These are phyloP conservation scores for Cladophialophora exuberans DNA, from an alignment of 2,329 filamentous ascomycete species.

Conservation along the genomic window DNA sequence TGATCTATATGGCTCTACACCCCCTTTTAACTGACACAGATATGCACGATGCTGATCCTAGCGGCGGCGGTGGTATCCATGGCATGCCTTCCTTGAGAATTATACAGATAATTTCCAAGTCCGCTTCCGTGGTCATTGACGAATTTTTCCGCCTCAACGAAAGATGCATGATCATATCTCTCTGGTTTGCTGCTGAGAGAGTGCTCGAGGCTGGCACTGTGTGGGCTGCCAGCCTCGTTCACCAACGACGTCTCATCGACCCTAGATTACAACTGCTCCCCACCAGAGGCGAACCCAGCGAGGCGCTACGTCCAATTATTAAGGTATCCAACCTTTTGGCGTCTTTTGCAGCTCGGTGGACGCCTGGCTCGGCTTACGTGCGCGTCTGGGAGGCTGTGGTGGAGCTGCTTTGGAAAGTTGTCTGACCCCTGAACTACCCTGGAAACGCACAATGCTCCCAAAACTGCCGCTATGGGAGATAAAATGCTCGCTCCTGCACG, in stretches of 20 bases:
- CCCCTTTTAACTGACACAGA: constrained; percentile 9
- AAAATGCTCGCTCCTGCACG: no score
- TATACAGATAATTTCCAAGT: constrained; percentile 8
- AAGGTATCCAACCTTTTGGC: constrained; percentile 14
- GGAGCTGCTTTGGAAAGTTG: constrained; percentile 7
- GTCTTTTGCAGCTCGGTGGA: constrained; percentile 13
- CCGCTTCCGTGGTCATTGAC: constrained; percentile 16
- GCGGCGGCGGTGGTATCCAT: background rate
- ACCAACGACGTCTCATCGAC: background rate
- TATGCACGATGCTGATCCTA: no score
- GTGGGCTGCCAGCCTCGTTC: constrained; percentile 2
- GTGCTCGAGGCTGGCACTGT: constrained; percentile 7
- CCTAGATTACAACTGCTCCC: background rate
- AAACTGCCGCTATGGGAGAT: no score
- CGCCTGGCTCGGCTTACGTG: background rate
- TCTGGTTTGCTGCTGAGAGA: constrained; percentile 11
- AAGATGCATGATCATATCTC: background rate
- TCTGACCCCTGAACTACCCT: no score
- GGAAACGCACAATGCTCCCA: no score
- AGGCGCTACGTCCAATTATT: constrained; percentile 1
- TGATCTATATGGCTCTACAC: constrained; percentile 17
- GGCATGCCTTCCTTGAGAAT: constrained; percentile 3
- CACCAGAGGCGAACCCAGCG: background rate
- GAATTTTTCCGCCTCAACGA: constrained; percentile 4
- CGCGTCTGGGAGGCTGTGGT: constrained; percentile 6